phyloP scores from a whole-genome alignment of 345 rosid species.

The Pistacia integerrima region DNA sequence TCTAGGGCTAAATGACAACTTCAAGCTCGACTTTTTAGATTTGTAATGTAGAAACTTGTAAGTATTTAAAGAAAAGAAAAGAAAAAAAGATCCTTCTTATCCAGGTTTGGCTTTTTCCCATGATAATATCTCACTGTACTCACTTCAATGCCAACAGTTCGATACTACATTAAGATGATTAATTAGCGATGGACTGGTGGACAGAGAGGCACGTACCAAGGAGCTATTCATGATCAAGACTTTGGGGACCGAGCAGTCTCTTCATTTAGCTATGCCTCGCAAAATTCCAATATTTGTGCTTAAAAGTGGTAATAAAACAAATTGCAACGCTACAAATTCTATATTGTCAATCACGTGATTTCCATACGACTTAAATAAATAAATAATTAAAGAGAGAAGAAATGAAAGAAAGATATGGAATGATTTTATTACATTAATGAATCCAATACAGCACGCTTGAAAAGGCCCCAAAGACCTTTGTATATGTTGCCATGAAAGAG shows the following conservation, averaged over 20 bases:
- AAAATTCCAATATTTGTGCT: constrained; percentile 24
- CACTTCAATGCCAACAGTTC: background rate
- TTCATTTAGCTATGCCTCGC: constrained; percentile 21
- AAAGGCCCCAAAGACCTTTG: constrained; percentile 60
- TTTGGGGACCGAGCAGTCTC: constrained; percentile 43
- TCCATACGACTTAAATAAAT: constrained; percentile 2
- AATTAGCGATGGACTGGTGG: constrained; percentile 26
- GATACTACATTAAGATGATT: background rate
- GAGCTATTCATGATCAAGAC: constrained; percentile 11
- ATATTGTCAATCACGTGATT: constrained; percentile 49
- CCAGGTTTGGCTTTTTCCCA: constrained; percentile 4
- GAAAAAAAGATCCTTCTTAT: constrained; percentile 12
- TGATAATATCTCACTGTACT: background rate
- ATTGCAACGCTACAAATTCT: constrained; percentile 53
- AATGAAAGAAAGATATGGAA: background rate
- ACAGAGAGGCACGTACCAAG: constrained; percentile 18
- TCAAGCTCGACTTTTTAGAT: constrained; percentile 21
- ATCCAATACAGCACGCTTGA: constrained; percentile 39
- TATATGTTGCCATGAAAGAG: constrained; percentile 35
- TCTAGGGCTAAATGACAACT: constrained; percentile 41
- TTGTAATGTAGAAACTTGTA: constrained; percentile 23
- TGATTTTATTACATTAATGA: constrained; percentile 29
- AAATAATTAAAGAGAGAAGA: background rate
- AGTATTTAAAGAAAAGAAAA: background rate
- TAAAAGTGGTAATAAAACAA: constrained; percentile 31